Percentiles rank a stretch among this genome's conserved stretches.
These are phyloP conservation scores for Capsicum chinense DNA, from an alignment of 257 asterid species.

Conservation along the genomic window DNA sequence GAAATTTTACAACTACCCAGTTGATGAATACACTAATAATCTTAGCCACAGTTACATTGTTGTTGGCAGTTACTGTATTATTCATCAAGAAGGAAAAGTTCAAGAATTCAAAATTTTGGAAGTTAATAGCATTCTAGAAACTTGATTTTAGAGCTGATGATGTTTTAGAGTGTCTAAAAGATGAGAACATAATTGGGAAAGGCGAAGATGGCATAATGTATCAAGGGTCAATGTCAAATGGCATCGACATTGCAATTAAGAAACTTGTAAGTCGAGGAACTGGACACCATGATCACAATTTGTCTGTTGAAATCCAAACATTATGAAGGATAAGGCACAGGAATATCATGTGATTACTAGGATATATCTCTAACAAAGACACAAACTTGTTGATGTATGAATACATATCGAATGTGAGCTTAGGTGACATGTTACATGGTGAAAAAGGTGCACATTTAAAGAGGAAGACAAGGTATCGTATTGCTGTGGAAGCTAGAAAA, in stretches of 20 bases:
- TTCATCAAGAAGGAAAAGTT: slow-evolving; percentile 21
- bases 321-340: slow-evolving; percentile 83
- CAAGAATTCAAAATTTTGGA: slow-evolving; percentile 52
- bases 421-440: slow-evolving; percentile 88
- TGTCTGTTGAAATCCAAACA: slow-evolving; percentile 80
- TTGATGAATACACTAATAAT: slow-evolving; percentile 39
- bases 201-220: slow-evolving; percentile 89
- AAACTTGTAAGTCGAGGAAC: slow-evolving; percentile 48
- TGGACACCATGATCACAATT: slow-evolving; percentile 65
- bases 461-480: slow-evolving; percentile 79
- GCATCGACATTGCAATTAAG: slow-evolving; percentile 70
- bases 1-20: slow-evolving; percentile 33
- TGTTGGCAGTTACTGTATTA: slow-evolving; percentile 45
- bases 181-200: slow-evolving; percentile 83
- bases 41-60: slow-evolving; percentile 33
- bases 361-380: slow-evolving; percentile 71
- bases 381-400: slow-evolving; percentile 74
- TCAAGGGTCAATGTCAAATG: slow-evolving; percentile 83
- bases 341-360: slow-evolving; percentile 72
- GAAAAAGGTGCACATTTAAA: slow-evolving; percentile 75
- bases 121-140: slow-evolving; percentile 76
- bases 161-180: slow-evolving; percentile 71
- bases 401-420: slow-evolving; percentile 91
- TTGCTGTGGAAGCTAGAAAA: slow-evolving; percentile 53
- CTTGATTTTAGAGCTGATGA: slow-evolving; percentile 66